Percentiles rank a stretch among this genome's conserved stretches.
Evolutionary conservation across 106 monocot species (phyloP).

Genomic region (Allium fistulosum): DNA sequence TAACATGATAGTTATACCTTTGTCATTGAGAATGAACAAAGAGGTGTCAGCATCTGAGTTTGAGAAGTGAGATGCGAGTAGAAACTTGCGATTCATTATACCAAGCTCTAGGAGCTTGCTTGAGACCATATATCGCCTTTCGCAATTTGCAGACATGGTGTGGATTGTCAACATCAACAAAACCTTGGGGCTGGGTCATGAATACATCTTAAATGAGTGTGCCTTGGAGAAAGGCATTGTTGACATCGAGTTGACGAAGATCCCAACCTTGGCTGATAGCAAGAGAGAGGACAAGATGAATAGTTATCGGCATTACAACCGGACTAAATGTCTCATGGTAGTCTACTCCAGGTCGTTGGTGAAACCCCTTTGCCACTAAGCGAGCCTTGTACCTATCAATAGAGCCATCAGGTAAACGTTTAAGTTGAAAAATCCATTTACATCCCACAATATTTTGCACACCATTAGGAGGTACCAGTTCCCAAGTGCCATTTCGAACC

Average conservation of each 20-base stretch:
- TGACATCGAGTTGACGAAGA: neutral
- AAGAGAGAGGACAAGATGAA: neutral
- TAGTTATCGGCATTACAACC: neutral
- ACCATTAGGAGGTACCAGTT: neutral
- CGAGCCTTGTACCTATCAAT: neutral
- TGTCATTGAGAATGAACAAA: neutral
- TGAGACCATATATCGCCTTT: neutral
- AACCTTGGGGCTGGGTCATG: neutral
- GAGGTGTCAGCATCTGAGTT: neutral
- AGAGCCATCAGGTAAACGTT: neutral
- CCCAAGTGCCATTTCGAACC: constrained; percentile 7
- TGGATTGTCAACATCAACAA: neutral
- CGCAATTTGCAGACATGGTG: neutral
- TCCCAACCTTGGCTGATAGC: neutral
- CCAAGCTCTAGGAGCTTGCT: neutral
- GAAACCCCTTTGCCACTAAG: neutral
- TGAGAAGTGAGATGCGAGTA: neutral
- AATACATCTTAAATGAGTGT: neutral
- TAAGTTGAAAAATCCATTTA: neutral
- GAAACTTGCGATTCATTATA: neutral
- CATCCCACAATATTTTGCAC: neutral
- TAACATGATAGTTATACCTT: neutral
- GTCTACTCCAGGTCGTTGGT: neutral
- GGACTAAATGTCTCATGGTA: neutral
- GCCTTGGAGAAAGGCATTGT: neutral